Base-by-base conservation (phyloP, 2,329 filamentous ascomycete genomes). In the Pleomassaria siparia region DNA sequence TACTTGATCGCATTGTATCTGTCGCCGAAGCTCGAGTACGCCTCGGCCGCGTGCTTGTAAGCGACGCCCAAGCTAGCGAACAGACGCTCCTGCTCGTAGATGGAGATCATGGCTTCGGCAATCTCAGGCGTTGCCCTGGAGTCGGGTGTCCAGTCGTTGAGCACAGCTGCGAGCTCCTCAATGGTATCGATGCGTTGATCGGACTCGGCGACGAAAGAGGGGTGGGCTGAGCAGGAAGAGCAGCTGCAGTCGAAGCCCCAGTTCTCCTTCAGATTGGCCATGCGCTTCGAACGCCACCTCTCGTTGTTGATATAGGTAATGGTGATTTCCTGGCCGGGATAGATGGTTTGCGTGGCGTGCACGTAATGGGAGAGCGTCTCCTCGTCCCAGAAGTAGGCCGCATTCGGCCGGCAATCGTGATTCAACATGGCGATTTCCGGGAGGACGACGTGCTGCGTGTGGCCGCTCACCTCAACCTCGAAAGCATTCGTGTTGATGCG, bases 231-330 rank as follows among this genome's bases (percentile, higher is more conserved):
- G 46, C 73, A 76, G 9, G 65, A 54, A 3, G 63, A 54, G 54
- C 73, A 76, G 3, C 46, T 45, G 53, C 73, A 76, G 8, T 64
- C 57, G 46, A 76, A 76, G 0, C 72, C 72, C 63, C 72, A 72
- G 24, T 68, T 69, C 8, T 35, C 43, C 42, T 64, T 57, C 3
- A 72, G 55, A 15, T 65, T 56, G 1, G 44, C 49, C 53, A 71
- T 62, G 24, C 73, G 65, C 16, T 56, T 57, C 1, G 51, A 53
- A 1, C 68, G 57, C 5, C 51, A 45, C 15, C 59, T 54, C 44
- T 73, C 67, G 33, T 70, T 66, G 51, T 72, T 67, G 20, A 73
- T 66, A 47, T 75, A 76, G 4, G 72, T 72, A 45, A 75, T 73
- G 1, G 67, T 73, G 29, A 76, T 71, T 46, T 76, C 73, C 47